Evolutionary conservation across 106 monocot species (phyloP), one percentile per base, ranked within the genome.

Genomic region (Allium cepa): DNA sequence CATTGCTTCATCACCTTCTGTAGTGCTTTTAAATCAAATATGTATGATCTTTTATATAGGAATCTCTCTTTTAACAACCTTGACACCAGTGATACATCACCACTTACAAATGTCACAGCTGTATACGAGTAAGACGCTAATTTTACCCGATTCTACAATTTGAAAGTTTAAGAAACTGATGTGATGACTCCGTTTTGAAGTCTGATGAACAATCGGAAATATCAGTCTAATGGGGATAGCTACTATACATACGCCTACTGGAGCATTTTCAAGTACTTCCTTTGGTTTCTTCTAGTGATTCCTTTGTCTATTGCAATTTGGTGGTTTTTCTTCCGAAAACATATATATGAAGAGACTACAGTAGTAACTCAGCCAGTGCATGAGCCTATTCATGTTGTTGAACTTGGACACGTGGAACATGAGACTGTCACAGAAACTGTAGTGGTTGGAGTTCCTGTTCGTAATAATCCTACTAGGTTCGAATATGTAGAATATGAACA

Each of bases 41-140:
- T 60, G 7, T 60, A 10, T 27, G 9, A 26, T 60, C 26, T 60
- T 60, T 60, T 10, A 27, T 60, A 8, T 17, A 60, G 60, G 9
- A 60, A 60, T 28, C 60, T 60, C 17, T 60, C 60, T 10, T 26
- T 27, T 10, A 60, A 60, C 60, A 60, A 60, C 36, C 60, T 60
- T 26, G 60, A 60, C 9, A 22, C 11, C 17, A 28, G 36, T 27
- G 60, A 27, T 28, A 22, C 60, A 27, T 60, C 10, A 18, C 36
- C 60, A 11, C 60, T 60, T 11, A 26, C 10, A 1, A 22, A 22
- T 18, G 36, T 22, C 60, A 26, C 22, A 60, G 60, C 36, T 26
- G 10, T 10, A 26, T 26, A 26, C 7, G 60, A 60, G 60, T 60
- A 60, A 60, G 60, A 53, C 1, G 52, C 52, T 10, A 53, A 53